Evolutionary conservation across 2,329 filamentous ascomycete genomes (phyloP).

Genomic region (Apiospora saccharicola): DNA sequence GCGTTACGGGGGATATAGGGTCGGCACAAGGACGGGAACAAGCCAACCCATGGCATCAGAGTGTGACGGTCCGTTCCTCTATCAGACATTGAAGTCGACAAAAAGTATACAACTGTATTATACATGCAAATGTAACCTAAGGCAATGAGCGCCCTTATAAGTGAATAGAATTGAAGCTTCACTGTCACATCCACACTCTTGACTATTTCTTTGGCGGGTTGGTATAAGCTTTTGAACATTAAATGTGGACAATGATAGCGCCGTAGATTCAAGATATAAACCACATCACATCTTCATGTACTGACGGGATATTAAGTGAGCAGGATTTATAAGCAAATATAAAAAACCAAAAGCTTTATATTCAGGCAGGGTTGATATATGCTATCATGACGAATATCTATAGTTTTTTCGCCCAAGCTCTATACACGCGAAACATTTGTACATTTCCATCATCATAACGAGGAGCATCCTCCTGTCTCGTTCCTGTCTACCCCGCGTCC

Average conservation of each 20-base stretch:
- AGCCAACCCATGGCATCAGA: conserved; percentile 13
- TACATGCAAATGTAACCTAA: conserved; percentile 1
- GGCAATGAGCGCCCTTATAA: neutral
- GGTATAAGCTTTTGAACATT: too few relatives aligned
- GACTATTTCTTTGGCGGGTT: too few relatives aligned
- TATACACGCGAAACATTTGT: neutral
- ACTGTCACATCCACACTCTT: neutral
- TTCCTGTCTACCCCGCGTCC: neutral
- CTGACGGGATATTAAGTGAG: too few relatives aligned
- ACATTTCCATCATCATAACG: conserved; percentile 2
- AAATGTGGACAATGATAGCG: too few relatives aligned
- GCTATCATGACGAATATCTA: conserved; percentile 2
- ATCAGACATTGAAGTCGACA: neutral
- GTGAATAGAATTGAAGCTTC: neutral
- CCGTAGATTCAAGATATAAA: too few relatives aligned
- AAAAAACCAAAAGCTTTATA: neutral
- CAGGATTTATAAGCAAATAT: neutral
- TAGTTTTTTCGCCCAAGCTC: neutral
- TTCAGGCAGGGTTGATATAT: neutral
- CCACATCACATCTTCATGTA: neutral
- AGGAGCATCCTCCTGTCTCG: neutral
- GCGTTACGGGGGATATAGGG: conserved; percentile 12
- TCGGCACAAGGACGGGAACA: neutral
- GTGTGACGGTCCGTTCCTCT: conserved; percentile 8
- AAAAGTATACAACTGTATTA: conserved; percentile 10